These are phyloP conservation scores for Brasenia schreberi DNA, from an alignment of 164 flowering plant genomes.

Conservation along the genomic window DNA sequence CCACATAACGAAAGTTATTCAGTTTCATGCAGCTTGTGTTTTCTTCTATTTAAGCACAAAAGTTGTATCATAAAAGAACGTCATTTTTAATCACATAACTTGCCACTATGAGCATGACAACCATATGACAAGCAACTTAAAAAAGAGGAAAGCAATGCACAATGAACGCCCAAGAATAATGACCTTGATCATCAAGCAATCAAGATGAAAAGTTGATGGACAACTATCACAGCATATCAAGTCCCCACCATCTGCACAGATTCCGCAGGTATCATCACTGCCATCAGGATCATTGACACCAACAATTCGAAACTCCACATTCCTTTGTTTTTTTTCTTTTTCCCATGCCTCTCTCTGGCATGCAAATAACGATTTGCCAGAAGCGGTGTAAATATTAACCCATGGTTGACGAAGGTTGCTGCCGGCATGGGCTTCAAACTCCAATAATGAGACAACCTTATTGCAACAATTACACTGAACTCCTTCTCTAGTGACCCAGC, in stretches of 20 bases:
- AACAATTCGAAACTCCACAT: constrained; percentile 11
- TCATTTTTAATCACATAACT: no score
- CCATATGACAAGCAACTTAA: background rate
- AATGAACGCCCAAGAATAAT: background rate
- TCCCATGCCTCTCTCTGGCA: constrained; percentile 19
- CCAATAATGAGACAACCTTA: constrained; percentile 10
- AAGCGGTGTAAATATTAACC: constrained; percentile 8
- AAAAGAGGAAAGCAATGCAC: background rate
- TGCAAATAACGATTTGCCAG: constrained; percentile 18
- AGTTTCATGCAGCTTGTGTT: no score
- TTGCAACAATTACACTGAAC: constrained; percentile 17
- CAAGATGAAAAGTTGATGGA: constrained; percentile 20
- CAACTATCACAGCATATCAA: constrained; percentile 22
- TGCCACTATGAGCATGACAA: no score
- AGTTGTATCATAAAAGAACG: no score
- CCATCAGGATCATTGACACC: constrained; percentile 13
- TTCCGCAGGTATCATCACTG: constrained; percentile 17
- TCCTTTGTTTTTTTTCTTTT: constrained; percentile 10
- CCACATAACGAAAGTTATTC: no score
- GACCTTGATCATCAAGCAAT: constrained; percentile 16
- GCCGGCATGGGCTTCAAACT: constrained; percentile 19
- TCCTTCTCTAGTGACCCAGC: constrained; percentile 13
- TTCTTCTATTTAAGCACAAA: no score
- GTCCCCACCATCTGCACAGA: constrained; percentile 19
- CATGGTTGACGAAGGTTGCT: constrained; percentile 12